Conservation (phyloP, 768 basidiomycete genomes). For the Mycena vulgaris region DNA sequence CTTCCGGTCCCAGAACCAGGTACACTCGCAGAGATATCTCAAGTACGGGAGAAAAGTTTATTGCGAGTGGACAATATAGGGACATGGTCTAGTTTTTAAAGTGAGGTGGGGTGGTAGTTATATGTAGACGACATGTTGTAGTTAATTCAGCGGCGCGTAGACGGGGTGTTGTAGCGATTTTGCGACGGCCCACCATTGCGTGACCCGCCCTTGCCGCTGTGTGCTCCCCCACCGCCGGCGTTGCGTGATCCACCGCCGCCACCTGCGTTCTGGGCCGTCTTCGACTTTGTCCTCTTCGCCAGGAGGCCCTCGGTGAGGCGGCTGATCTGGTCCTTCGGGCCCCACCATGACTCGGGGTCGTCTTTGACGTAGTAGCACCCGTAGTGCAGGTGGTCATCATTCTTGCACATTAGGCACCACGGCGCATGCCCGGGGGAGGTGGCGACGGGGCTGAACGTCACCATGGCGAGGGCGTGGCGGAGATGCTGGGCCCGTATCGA, state of each 20-base stretch:
- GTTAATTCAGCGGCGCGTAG: too few species aligned
- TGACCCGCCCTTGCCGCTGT: too few species aligned
- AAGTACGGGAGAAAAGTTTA: neutral
- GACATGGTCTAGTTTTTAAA: too few species aligned
- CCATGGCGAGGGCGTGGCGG: neutral
- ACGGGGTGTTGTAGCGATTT: too few species aligned
- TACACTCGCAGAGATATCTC: neutral
- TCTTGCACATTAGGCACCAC: slow-evolving; percentile 5
- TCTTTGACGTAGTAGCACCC: neutral
- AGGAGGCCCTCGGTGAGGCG: too few species aligned
- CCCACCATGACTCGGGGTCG: neutral
- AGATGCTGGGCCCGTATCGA: neutral
- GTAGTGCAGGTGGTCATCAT: slow-evolving; percentile 17
- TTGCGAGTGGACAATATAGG: neutral
- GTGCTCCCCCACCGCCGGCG: too few species aligned
- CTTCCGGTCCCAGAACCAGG: slow-evolving; percentile 24
- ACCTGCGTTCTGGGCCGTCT: too few species aligned
- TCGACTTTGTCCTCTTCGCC: too few species aligned
- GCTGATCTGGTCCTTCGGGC: neutral
- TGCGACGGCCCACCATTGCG: too few species aligned
- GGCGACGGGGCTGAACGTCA: neutral
- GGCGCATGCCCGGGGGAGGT: neutral
- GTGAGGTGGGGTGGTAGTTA: too few species aligned
- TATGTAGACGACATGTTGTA: too few species aligned
- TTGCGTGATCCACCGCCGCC: too few species aligned